These are phyloP conservation scores for Dryas integrifolia DNA, from an alignment of 331 rosid species.

Conservation along the genomic window DNA sequence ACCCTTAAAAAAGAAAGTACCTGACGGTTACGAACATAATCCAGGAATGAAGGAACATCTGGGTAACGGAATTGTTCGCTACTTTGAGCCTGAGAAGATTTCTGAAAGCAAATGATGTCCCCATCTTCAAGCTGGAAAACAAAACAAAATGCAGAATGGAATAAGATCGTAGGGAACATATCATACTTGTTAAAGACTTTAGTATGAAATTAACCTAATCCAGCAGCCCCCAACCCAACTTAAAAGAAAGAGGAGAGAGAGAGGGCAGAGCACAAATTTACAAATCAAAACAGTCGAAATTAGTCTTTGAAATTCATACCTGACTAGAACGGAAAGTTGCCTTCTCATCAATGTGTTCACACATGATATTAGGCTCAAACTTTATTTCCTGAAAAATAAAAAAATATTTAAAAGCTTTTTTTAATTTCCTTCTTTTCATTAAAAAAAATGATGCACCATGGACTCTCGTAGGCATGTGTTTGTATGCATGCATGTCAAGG, in stretches of 20 bases:
- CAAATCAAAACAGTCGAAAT: neutral
- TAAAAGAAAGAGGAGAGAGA: neutral
- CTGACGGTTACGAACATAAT: slow-evolving; percentile 94
- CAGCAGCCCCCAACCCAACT: neutral
- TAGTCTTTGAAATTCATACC: slow-evolving; percentile 36
- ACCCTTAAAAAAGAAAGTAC: slow-evolving; percentile 36
- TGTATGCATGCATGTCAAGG: neutral
- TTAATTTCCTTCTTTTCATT: no score
- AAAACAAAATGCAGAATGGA: neutral
- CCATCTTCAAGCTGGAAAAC: slow-evolving; percentile 83
- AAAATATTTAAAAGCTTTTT: neutral
- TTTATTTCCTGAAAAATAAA: slow-evolving; percentile 68
- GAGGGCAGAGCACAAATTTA: neutral
- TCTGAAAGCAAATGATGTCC: slow-evolving; percentile 86
- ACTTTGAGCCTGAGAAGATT: slow-evolving; percentile 46
- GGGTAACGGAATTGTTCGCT: slow-evolving; percentile 64
- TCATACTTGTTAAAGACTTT: slow-evolving; percentile 1
- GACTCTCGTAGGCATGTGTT: no score
- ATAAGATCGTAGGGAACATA: neutral
- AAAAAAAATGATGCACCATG: no score
- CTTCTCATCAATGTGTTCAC: slow-evolving; percentile 88
- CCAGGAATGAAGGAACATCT: slow-evolving; percentile 90
- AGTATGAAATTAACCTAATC: neutral
- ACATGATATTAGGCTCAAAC: slow-evolving; percentile 90
- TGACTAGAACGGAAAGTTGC: slow-evolving; percentile 74